Conservation (phyloP, 2,329 filamentous ascomycete genomes). For the Trichoderma atroviride region DNA sequence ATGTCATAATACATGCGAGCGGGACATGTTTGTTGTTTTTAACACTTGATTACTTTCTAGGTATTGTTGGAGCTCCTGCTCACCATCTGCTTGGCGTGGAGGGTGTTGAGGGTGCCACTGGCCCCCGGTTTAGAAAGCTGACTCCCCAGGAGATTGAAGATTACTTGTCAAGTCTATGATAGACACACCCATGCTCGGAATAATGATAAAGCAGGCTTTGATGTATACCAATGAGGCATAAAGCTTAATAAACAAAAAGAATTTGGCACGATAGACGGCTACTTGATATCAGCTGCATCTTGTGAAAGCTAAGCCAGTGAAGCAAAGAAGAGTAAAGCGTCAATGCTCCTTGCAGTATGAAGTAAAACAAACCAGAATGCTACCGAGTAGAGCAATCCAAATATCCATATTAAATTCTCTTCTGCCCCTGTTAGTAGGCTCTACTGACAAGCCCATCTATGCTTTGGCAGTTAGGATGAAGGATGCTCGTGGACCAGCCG, state of each 20-base stretch:
- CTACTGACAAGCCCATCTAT: not conserved
- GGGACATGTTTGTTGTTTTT: constrained; percentile 30
- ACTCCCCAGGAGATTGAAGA: constrained; percentile 98
- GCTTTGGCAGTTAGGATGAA: constrained; percentile 49
- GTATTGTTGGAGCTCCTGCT: constrained; percentile 92
- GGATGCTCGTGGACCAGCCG: constrained; percentile 53
- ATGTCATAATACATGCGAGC: not conserved
- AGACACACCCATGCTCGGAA: constrained; percentile 26
- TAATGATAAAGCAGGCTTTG: constrained; percentile 23
- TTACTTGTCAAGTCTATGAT: constrained; percentile 96
- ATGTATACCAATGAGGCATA: constrained; percentile 26
- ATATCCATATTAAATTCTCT: not conserved
- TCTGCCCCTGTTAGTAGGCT: not conserved
- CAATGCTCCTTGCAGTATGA: not conserved
- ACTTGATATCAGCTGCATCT: not conserved
- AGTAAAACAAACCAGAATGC: not conserved
- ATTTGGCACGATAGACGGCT: not conserved
- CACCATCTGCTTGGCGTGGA: constrained; percentile 91
- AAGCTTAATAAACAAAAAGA: constrained; percentile 26
- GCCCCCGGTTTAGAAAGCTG: constrained; percentile 90
- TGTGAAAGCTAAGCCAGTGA: not conserved
- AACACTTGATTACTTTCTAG: constrained; percentile 50
- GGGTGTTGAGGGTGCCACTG: constrained; percentile 80
- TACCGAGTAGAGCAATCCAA: not conserved
- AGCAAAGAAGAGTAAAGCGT: not conserved